Percentiles rank a stretch among this genome's conserved stretches.
Evolutionary conservation across 2,329 filamentous ascomycete genomes (phyloP).

Genomic region (Diaporthe helianthi): DNA sequence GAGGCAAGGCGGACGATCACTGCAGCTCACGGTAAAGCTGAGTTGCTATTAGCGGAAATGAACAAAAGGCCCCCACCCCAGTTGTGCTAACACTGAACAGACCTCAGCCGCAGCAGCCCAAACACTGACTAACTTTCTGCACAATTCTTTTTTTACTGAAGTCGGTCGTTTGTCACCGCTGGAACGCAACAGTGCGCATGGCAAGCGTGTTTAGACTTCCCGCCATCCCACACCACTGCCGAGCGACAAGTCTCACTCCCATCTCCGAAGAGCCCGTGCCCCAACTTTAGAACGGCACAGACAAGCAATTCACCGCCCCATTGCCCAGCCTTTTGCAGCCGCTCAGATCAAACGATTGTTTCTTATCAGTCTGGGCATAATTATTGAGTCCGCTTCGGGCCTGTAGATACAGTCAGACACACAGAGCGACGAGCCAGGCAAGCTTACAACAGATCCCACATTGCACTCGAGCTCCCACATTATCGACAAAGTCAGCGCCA

Average conservation of each 20-base stretch:
- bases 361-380: not conserved
- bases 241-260: slow-evolving; percentile 7
- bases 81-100: not conserved
- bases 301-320: not conserved
- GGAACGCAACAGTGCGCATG: slow-evolving; percentile 7
- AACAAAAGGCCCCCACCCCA: not conserved
- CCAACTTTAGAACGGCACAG: slow-evolving; percentile 16
- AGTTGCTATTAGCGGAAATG: slow-evolving; percentile 16
- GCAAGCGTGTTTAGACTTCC: slow-evolving; percentile 11
- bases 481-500: not conserved
- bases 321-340: not conserved
- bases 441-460: not conserved
- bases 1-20: slow-evolving; percentile 17
- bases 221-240: slow-evolving; percentile 17
- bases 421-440: too few relatives aligned
- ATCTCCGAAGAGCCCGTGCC: slow-evolving; percentile 13
- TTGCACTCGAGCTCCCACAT: not conserved
- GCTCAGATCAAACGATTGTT: too few relatives aligned
- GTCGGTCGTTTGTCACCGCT: too few relatives aligned
- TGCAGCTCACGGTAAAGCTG: slow-evolving; percentile 5
- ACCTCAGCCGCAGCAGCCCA: too few relatives aligned
- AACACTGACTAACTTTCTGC: too few relatives aligned
- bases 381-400: not conserved
- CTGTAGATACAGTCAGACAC: not conserved
- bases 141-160: too few relatives aligned